Base-by-base conservation (phyloP, 2,329 filamentous ascomycete species). In the Aspergillus amoenus region DNA sequence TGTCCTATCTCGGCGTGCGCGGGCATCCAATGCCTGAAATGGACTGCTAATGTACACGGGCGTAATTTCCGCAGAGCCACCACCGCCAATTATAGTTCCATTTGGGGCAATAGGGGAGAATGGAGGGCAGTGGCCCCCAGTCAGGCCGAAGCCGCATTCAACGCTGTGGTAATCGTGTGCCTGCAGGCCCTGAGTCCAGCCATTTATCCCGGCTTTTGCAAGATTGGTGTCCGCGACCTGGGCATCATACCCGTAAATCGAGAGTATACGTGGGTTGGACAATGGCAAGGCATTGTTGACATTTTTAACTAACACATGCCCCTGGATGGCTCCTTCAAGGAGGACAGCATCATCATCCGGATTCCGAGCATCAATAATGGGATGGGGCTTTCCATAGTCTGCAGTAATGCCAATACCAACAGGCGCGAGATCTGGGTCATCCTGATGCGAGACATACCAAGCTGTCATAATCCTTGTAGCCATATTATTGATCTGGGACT, bases 221-320 rank as follows among this genome's bases (percentile, higher is more conserved):
- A 41, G 6, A 17, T 13, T 41, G 39, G 15, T 41, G 39, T 41
- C 17, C 39, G 68, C 68, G 13, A 56, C 52, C 21, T 21, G 2
- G 4, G 67, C 80, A 71, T 86, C 86, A 66, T 88, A 88, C 27
- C 85, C 83, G 64, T 83, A 86, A n/a, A 88, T 63, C 1, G 84
- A 83, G 3, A 72, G 56, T 15, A 66, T 45, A 30, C 61, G 60
- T 0, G 67, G 65, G 1, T 57, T 58, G 2, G 52, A 51, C 1
- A 85, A 69, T 0, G 83, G 83, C 1, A 85, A 71, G 2, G 79
- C 67, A 12, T 75, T 72, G 56, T 79, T 76, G 0, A 64, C 65
- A 54, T 86, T 85, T 70, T 83, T 83, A 27, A 83, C 57, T 65
- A 80, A 70, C 2, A 86, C 82, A 37, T 84, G 84, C 80, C 60